A percentile compares a stretch with the other conserved stretches of the same genome.
Evolutionary conservation across 169 alveolate genomes (phyloP).

Genomic region (Eimeria necatrix): DNA sequence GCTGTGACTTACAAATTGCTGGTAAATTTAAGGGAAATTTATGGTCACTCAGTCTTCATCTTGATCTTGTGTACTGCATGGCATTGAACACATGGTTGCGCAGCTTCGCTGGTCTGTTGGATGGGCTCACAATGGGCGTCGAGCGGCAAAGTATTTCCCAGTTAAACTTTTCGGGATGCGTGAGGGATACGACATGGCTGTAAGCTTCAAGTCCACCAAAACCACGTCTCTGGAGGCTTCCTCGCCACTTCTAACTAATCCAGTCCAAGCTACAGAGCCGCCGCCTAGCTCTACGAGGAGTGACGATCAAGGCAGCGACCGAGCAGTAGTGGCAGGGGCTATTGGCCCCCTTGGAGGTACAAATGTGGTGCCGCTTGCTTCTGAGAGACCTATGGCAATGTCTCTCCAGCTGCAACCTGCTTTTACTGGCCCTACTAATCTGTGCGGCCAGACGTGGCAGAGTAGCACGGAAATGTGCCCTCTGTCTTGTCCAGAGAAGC

Average conservation of each 20-base stretch:
- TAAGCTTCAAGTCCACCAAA: slow-evolving; percentile 82
- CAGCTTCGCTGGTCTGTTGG: slow-evolving; percentile 89
- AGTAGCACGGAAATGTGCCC: background rate
- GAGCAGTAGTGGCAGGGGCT: slow-evolving; percentile 1
- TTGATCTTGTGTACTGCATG: background rate
- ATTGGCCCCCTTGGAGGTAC: background rate
- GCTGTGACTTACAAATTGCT: background rate
- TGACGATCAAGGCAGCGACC: background rate
- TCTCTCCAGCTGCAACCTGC: slow-evolving; percentile 42
- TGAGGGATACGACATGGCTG: slow-evolving; percentile 86
- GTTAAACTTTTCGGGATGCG: slow-evolving; percentile 87
- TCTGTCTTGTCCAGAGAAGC: background rate
- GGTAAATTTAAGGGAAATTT: background rate
- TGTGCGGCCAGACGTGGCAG: slow-evolving; percentile 34
- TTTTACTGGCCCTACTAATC: background rate
- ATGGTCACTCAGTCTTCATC: background rate
- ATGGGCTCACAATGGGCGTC: slow-evolving; percentile 88
- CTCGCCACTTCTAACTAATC: slow-evolving; percentile 24
- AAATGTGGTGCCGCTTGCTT: background rate
- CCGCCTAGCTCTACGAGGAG: background rate
- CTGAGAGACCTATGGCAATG: background rate
- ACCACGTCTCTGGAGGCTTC: slow-evolving; percentile 16
- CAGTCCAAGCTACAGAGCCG: slow-evolving; percentile 8
- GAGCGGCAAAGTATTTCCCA: slow-evolving; percentile 89
- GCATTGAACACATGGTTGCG: background rate